Percentiles rank a stretch among this genome's conserved stretches.
phyloP scores from a whole-genome alignment of 768 basidiomycete genomes.

The Suillus lakei region DNA sequence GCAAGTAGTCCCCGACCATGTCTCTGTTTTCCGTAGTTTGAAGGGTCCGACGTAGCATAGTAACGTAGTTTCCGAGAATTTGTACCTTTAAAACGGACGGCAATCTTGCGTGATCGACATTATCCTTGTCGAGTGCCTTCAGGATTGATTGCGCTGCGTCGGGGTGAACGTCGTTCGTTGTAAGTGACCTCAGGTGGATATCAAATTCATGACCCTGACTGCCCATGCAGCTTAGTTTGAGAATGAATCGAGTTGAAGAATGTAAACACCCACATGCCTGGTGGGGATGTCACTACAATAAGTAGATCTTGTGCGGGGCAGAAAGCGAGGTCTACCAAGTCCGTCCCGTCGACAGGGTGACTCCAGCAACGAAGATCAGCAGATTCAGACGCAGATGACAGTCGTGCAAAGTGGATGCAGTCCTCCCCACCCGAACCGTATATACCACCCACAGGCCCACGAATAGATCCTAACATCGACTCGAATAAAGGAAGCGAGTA shows the following conservation, averaged over 20 bases:
- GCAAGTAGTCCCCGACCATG: conserved; percentile 45
- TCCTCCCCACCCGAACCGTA: conserved; percentile 51
- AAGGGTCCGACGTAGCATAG: conserved; percentile 48
- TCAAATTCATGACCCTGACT: conserved; percentile 49
- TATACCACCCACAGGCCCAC: conserved; percentile 55
- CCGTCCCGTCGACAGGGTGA: conserved; percentile 46
- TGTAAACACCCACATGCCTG: conserved; percentile 41
- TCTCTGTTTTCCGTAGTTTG: conserved; percentile 27
- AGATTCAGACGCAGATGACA: neutral
- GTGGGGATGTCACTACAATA: conserved; percentile 49
- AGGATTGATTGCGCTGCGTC: conserved; percentile 45
- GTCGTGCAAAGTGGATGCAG: conserved; percentile 49
- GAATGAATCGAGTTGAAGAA: neutral
- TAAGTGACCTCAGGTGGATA: conserved; percentile 52
- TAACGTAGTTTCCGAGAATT: conserved; percentile 50
- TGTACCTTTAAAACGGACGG: conserved; percentile 45
- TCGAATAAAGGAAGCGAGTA: conserved; percentile 45
- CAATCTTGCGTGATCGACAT: neutral
- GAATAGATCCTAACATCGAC: conserved; percentile 52
- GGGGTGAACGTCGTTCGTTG: no score
- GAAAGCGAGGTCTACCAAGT: conserved; percentile 60
- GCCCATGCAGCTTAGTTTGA: conserved; percentile 4
- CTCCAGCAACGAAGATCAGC: conserved; percentile 36
- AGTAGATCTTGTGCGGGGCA: conserved; percentile 59
- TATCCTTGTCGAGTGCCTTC: conserved; percentile 15